Evolutionary conservation across 2,329 filamentous ascomycete genomes (phyloP).

Genomic region (Paecilomyces sp.): DNA sequence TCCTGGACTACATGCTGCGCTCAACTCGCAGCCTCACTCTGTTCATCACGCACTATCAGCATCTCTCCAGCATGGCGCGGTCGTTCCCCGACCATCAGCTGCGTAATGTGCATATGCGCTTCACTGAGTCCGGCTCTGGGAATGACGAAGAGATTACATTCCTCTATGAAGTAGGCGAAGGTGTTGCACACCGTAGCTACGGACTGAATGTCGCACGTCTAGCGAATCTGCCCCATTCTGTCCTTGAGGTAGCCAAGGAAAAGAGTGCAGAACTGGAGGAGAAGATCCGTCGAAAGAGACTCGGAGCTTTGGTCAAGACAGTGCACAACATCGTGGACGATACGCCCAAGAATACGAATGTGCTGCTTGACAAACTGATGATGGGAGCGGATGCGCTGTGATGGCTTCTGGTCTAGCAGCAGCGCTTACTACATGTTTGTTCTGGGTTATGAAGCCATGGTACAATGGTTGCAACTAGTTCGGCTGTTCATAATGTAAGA

Average conservation of each 20-base stretch:
- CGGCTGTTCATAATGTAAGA: not conserved
- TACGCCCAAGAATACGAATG: slow-evolving; percentile 10
- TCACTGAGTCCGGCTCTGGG: slow-evolving; percentile 51
- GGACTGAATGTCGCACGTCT: slow-evolving; percentile 87
- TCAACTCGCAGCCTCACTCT: slow-evolving; percentile 71
- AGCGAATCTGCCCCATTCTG: slow-evolving; percentile 67
- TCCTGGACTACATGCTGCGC: slow-evolving; percentile 74
- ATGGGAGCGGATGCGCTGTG: slow-evolving; percentile 25
- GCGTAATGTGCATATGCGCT: slow-evolving; percentile 91
- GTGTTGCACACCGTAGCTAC: slow-evolving; percentile 88
- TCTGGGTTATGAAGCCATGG: not conserved
- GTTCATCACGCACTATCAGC: slow-evolving; percentile 98
- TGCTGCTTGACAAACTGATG: slow-evolving; percentile 23
- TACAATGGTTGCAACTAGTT: not conserved
- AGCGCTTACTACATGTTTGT: not conserved
- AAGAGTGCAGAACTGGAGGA: slow-evolving; percentile 78
- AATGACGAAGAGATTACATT: slow-evolving; percentile 81
- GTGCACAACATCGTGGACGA: slow-evolving; percentile 21
- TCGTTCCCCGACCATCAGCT: slow-evolving; percentile 60
- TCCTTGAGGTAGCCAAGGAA: slow-evolving; percentile 70
- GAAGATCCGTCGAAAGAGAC: slow-evolving; percentile 56
- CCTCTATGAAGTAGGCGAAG: slow-evolving; percentile 83
- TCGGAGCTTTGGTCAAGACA: slow-evolving; percentile 35
- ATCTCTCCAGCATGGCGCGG: slow-evolving; percentile 65
- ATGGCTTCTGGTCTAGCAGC: not conserved